A percentile compares a stretch with the other conserved stretches of the same genome.
These are phyloP conservation scores for Cylindrotheca closterium DNA, from an alignment of 108 stramenopile genomes.

Conservation along the genomic window DNA sequence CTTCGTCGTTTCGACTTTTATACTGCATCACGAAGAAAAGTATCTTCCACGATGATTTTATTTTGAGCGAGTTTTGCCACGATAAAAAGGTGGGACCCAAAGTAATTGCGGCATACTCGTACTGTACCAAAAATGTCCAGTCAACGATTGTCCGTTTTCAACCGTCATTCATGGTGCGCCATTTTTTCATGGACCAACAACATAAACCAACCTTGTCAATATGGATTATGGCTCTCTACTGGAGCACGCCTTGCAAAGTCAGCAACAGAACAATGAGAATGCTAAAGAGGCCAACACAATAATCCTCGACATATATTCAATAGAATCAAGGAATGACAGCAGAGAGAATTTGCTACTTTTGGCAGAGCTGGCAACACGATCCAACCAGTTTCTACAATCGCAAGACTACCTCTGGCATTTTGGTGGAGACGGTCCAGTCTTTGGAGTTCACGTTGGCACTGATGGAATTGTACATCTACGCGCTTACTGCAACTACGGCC, in stretches of 20 bases:
- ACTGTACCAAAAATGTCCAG: too few species aligned
- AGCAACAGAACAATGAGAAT: neutral
- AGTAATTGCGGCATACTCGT: too few species aligned
- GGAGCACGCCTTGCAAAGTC: constrained; percentile 32
- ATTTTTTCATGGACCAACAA: too few species aligned
- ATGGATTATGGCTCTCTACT: constrained; percentile 55
- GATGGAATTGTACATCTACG: constrained; percentile 59
- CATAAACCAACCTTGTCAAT: too few species aligned
- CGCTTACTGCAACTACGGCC: constrained; percentile 59
- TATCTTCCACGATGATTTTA: too few species aligned
- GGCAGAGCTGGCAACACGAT: constrained; percentile 23
- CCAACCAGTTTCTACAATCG: constrained; percentile 29
- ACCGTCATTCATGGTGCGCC: too few species aligned
- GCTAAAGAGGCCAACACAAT: constrained; percentile 22
- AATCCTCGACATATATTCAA: constrained; percentile 28
- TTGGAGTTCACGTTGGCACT: constrained; percentile 52
- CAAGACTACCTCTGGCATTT: constrained; percentile 44
- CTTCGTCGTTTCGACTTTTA: too few species aligned
- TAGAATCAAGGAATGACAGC: neutral
- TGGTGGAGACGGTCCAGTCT: constrained; percentile 76
- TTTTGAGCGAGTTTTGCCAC: too few species aligned
- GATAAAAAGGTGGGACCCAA: too few species aligned
- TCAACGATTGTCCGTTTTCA: too few species aligned
- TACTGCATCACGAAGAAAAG: too few species aligned
- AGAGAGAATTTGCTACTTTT: constrained; percentile 21